These are phyloP conservation scores for Cercospora beticola DNA, from an alignment of 2,329 filamentous ascomycete species.

Conservation along the genomic window DNA sequence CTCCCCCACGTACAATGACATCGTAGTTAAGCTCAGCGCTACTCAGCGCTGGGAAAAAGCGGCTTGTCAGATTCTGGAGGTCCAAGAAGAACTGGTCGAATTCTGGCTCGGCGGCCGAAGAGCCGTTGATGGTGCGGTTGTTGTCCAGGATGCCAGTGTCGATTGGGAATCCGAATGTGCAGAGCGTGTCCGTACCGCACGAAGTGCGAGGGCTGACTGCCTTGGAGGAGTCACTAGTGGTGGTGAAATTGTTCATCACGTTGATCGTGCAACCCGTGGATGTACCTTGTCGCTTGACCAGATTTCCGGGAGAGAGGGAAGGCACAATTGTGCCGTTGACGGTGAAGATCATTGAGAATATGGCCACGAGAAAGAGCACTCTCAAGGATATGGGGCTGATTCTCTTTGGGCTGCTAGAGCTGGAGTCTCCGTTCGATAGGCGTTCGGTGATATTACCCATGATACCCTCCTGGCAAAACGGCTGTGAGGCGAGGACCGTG, in stretches of 20 bases:
- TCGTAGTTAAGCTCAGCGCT: conserved; percentile 2
- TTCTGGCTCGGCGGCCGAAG: conserved; percentile 17
- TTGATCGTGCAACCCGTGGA: neutral
- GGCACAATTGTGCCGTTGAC: neutral
- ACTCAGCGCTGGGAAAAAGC: conserved; percentile 17
- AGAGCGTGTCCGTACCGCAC: neutral
- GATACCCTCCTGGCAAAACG: neutral
- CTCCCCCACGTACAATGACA: neutral
- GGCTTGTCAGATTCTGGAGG: conserved; percentile 9
- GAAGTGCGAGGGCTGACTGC: neutral
- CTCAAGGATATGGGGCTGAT: neutral
- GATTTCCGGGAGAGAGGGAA: neutral
- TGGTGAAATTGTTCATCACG: neutral
- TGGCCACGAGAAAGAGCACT: neutral
- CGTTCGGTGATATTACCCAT: neutral
- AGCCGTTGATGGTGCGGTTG: conserved; percentile 22
- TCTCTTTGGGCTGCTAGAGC: neutral
- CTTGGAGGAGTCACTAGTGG: neutral
- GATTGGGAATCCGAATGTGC: neutral
- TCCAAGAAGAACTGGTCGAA: conserved; percentile 22
- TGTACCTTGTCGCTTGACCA: neutral
- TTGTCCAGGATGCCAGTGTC: conserved; percentile 10
- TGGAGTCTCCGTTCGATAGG: neutral
- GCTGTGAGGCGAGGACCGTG: neutral
- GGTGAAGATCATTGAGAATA: neutral